Evolutionary conservation across 2,329 filamentous ascomycete species (phyloP).

Genomic region (Paecilomyces dactylethromorphus): DNA sequence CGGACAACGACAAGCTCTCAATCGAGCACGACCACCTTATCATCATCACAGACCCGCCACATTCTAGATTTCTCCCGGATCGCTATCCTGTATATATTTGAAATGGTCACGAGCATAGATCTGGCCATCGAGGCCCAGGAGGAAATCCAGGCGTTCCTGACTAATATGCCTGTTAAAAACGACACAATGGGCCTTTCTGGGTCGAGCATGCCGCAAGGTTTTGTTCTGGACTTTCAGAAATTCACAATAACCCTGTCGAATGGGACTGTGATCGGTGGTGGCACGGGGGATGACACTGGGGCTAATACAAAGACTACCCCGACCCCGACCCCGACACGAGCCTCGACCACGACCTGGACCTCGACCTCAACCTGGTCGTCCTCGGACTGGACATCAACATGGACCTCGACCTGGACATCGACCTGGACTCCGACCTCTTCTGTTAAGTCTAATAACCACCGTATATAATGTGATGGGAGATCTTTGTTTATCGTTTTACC

Average conservation of each 20-base stretch:
- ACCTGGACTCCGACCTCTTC: no score
- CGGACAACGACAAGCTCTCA: slow-evolving; percentile 2
- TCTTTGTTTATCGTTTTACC: no score
- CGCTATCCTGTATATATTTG: slow-evolving; percentile 36
- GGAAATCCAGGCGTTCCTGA: slow-evolving; percentile 25
- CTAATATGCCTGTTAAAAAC: slow-evolving; percentile 12
- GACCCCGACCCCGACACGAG: no score
- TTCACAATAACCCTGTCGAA: slow-evolving; percentile 27
- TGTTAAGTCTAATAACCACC: not conserved
- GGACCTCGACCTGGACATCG: no score
- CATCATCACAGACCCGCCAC: slow-evolving; percentile 9
- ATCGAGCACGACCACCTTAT: not conserved
- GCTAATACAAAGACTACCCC: not conserved
- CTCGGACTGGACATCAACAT: no score
- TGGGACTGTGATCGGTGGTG: slow-evolving; percentile 21
- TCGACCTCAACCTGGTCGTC: no score
- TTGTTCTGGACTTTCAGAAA: slow-evolving; percentile 28
- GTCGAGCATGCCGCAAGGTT: slow-evolving; percentile 17
- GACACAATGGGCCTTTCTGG: slow-evolving; percentile 16
- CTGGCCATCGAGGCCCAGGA: slow-evolving; percentile 22
- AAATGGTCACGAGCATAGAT: slow-evolving; percentile 24
- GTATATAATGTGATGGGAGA: not conserved
- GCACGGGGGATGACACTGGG: not conserved
- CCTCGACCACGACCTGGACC: no score
- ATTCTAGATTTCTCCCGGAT: slow-evolving; percentile 29